phyloP scores from a whole-genome alignment of 352 stramenopile species.

The Phytophthora pseudosyringae region DNA sequence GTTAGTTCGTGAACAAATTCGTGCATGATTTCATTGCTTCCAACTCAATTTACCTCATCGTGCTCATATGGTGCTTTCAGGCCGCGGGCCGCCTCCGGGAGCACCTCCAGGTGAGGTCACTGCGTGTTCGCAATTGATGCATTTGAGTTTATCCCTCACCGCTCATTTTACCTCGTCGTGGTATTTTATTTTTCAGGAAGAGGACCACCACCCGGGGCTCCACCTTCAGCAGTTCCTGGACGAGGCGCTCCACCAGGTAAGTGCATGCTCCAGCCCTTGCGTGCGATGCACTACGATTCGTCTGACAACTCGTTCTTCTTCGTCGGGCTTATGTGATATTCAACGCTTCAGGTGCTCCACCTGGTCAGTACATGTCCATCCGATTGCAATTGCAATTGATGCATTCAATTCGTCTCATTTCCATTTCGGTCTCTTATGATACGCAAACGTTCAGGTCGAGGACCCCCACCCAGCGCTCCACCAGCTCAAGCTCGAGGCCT shows the following conservation, averaged over 20 bases:
- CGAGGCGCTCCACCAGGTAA: constrained; percentile 3
- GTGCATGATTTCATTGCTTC: not conserved
- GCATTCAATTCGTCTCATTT: not conserved
- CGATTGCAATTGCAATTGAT: not conserved
- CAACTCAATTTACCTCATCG: not conserved
- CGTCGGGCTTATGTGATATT: not conserved
- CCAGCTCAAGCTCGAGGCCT: constrained; percentile 33
- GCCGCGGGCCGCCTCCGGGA: constrained; percentile 29
- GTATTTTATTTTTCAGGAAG: not conserved
- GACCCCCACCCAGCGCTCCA: constrained; percentile 14
- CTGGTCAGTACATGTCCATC: not conserved
- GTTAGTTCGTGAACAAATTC: not conserved
- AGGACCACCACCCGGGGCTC: constrained; percentile 28
- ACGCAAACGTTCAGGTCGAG: constrained; percentile 7
- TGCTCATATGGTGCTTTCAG: not conserved
- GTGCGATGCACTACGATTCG: not conserved
- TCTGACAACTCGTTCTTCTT: not conserved
- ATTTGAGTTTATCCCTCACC: not conserved
- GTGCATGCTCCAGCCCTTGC: not conserved
- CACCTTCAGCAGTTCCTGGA: constrained; percentile 4
- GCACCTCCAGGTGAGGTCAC: constrained; percentile 6
- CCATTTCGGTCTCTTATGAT: not conserved
- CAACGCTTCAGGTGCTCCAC: constrained; percentile 4
- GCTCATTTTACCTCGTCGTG: not conserved
- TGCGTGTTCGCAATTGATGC: not conserved